A percentile compares a stretch with the other conserved stretches of the same genome.
These are phyloP conservation scores for Vicia sativa DNA, from an alignment of 306 rosid species.

Conservation along the genomic window DNA sequence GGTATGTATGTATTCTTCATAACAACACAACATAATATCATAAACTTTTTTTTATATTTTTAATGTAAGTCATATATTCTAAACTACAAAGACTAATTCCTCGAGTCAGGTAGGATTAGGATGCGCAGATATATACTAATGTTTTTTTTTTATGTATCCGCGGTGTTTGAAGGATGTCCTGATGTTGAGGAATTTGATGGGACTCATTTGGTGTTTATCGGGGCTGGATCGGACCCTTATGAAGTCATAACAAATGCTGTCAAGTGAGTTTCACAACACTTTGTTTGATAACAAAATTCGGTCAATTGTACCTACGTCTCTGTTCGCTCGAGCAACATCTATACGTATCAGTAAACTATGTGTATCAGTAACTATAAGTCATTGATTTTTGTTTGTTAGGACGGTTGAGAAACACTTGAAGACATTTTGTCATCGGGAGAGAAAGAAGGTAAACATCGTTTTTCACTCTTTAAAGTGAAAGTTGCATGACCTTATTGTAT, in stretches of 20 bases:
- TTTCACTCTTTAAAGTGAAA: constrained; percentile 2
- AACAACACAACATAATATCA: background rate
- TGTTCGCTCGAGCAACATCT: too few relatives aligned
- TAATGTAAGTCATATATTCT: background rate
- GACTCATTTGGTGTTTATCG: constrained; percentile 74
- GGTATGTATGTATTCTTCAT: constrained; percentile 60
- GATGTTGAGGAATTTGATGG: constrained; percentile 76
- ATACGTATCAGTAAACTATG: too few relatives aligned
- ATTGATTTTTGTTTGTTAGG: constrained; percentile 45
- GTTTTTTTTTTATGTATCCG: background rate
- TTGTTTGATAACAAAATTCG: background rate
- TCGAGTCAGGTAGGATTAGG: background rate
- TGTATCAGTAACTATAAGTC: background rate
- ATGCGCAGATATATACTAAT: background rate
- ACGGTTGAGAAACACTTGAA: constrained; percentile 78
- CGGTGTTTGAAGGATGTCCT: constrained; percentile 70
- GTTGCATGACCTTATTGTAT: background rate
- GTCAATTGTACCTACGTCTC: background rate
- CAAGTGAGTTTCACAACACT: constrained; percentile 55
- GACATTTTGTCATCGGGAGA: constrained; percentile 80
- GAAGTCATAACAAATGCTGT: constrained; percentile 79
- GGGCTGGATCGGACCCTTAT: constrained; percentile 86
- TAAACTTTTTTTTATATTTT: background rate
- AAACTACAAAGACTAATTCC: background rate
- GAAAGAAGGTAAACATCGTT: constrained; percentile 67